Evolutionary conservation across 345 rosid genomes (phyloP).

Genomic region (Eucalyptus erythrocorys): DNA sequence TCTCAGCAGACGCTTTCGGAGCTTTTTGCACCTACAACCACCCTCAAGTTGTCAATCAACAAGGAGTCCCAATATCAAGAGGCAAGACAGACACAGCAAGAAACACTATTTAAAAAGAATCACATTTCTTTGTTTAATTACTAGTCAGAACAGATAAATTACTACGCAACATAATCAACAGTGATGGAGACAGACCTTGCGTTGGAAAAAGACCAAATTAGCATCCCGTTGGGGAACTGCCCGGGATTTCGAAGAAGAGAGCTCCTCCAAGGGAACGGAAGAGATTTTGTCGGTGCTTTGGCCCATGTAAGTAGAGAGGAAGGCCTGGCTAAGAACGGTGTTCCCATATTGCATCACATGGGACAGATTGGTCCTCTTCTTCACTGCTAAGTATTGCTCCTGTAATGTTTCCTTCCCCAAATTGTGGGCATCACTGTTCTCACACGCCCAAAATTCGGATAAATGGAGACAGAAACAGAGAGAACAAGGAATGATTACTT

Average conservation of each 20-base stretch:
- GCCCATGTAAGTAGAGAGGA: constrained; percentile 30
- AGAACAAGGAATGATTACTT: too few species aligned
- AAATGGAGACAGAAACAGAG: not conserved
- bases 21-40: constrained; percentile 19
- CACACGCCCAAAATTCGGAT: not conserved
- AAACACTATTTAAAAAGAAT: not conserved
- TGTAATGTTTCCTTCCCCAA: constrained; percentile 31
- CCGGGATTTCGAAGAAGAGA: not conserved
- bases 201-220: constrained; percentile 18
- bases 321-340: not conserved
- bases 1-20: constrained; percentile 15
- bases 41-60: not conserved
- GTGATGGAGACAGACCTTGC: not conserved
- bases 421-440: constrained; percentile 40
- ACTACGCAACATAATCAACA: not conserved
- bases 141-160: not conserved
- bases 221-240: constrained; percentile 21
- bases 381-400: constrained; percentile 34
- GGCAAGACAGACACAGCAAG: not conserved
- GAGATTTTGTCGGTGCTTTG: constrained; percentile 1
- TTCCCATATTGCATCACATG: constrained; percentile 55
- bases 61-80: not conserved
- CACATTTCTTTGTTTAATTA: not conserved
- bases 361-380: constrained; percentile 32
- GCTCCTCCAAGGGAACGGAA: constrained; percentile 1